Conservation (phyloP, 2,329 filamentous ascomycete genomes). For the Pseudogymnoascus sp. region DNA sequence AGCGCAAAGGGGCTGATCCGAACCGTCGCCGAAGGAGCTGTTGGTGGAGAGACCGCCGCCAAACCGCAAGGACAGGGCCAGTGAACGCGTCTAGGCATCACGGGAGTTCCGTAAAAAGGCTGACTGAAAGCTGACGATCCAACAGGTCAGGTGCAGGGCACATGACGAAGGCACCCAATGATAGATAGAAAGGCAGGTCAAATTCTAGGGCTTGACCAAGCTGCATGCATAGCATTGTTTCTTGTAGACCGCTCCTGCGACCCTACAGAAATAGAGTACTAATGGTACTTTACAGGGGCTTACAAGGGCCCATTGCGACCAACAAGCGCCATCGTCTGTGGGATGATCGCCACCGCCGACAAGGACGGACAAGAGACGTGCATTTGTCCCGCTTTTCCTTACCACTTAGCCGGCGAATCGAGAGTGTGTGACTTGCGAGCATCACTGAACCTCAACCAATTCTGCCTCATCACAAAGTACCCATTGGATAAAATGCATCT, state of each 20-base stretch:
- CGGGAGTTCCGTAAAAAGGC: slow-evolving; percentile 4
- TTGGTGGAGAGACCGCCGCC: neutral
- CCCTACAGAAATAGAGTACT: slow-evolving; percentile 3
- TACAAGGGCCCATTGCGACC: neutral
- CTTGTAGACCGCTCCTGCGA: neutral
- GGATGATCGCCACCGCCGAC: slow-evolving; percentile 5
- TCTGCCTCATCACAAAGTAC: slow-evolving; percentile 1
- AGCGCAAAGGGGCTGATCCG: neutral
- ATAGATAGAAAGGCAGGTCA: neutral
- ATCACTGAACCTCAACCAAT: neutral
- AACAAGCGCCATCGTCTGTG: slow-evolving; percentile 9
- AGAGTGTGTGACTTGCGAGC: slow-evolving; percentile 6
- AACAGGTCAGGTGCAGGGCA: neutral
- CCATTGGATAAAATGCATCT: neutral
- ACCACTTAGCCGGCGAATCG: slow-evolving; percentile 4
- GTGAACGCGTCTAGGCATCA: slow-evolving; percentile 8
- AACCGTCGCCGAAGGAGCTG: neutral
- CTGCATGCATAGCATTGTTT: neutral
- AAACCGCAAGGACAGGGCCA: neutral
- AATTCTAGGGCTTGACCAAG: neutral
- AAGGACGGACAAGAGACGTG: neutral
- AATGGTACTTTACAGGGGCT: neutral
- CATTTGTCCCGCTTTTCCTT: neutral
- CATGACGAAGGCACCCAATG: slow-evolving; percentile 6
- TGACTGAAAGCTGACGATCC: slow-evolving; percentile 5